Evolutionary conservation across 192 early-diverging fungal genomes (phyloP).

Genomic region (Neocallimastix lanati): DNA sequence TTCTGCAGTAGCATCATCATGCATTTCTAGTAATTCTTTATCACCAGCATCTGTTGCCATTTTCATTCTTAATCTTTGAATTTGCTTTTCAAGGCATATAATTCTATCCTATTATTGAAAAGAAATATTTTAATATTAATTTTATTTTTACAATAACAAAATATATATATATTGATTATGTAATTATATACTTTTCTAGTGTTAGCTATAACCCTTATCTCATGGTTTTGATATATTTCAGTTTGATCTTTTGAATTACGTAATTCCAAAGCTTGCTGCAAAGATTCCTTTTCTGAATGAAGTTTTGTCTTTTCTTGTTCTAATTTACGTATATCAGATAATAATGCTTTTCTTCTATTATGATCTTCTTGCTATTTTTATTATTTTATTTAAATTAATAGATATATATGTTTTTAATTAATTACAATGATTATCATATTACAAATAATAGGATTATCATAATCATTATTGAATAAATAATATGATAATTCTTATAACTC

Average conservation of each 20-base stretch:
- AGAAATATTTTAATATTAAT: too few relatives aligned
- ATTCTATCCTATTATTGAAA: constrained; percentile 23
- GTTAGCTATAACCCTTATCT: constrained; percentile 19
- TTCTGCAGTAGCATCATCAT: constrained; percentile 19
- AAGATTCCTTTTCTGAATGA: not conserved
- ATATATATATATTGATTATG: too few relatives aligned
- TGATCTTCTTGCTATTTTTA: not conserved
- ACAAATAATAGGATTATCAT: too few relatives aligned
- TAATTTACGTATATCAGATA: not conserved
- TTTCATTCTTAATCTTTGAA: constrained; percentile 29
- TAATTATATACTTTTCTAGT: constrained; percentile 15
- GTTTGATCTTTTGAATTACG: constrained; percentile 2
- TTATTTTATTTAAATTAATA: too few relatives aligned
- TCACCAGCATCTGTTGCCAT: constrained; percentile 26
- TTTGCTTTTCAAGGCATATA: constrained; percentile 30
- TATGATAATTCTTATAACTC: too few relatives aligned
- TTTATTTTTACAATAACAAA: too few relatives aligned
- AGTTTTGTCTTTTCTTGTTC: not conserved
- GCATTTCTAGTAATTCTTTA: constrained; percentile 24
- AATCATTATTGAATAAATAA: too few relatives aligned
- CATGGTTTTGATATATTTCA: constrained; percentile 8
- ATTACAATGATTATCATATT: too few relatives aligned
- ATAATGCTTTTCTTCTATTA: not conserved
- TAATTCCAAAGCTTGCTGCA: constrained; percentile 11
- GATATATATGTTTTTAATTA: too few relatives aligned